These are phyloP conservation scores for Colletotrichum godetiae DNA, from an alignment of 2,329 filamentous ascomycete species.

Conservation along the genomic window DNA sequence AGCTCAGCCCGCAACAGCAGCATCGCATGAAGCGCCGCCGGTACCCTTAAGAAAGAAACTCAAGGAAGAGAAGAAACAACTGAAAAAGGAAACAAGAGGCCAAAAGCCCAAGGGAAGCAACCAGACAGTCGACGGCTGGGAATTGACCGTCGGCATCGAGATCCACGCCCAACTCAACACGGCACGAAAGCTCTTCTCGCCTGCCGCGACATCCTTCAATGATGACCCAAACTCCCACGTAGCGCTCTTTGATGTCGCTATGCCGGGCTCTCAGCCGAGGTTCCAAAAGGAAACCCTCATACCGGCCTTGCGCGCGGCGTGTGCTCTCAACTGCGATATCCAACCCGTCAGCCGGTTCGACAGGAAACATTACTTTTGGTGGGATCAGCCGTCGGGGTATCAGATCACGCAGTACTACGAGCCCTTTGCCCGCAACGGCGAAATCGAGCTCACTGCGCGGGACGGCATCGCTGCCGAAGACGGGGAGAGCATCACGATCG, in stretches of 20 bases:
- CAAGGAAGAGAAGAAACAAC: conserved; percentile 76
- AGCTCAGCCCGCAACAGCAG: conserved; percentile 38
- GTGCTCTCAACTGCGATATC: conserved; percentile 84
- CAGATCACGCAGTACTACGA: conserved; percentile 98
- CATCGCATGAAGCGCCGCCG: conserved; percentile 35
- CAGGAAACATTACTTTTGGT: conserved; percentile 98
- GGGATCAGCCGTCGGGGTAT: conserved; percentile 96
- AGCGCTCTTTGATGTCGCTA: conserved; percentile 86
- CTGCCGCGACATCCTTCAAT: conserved; percentile 72
- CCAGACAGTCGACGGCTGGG: conserved; percentile 78
- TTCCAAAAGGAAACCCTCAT: conserved; percentile 88
- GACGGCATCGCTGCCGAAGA: conserved; percentile 85
- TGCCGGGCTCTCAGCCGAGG: conserved; percentile 87
- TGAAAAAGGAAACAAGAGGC: conserved; percentile 71
- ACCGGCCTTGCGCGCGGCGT: conserved; percentile 88
- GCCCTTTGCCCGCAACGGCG: conserved; percentile 76
- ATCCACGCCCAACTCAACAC: conserved; percentile 98
- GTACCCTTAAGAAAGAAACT: conserved; percentile 76
- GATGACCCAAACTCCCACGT: conserved; percentile 87
- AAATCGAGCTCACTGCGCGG: conserved; percentile 75
- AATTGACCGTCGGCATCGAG: conserved; percentile 95
- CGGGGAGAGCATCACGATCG: conserved; percentile 76
- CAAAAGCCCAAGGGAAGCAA: conserved; percentile 58
- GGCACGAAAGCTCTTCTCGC: conserved; percentile 87
- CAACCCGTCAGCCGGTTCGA: conserved; percentile 87